Percentiles rank a stretch among this genome's conserved stretches.
Conservation (phyloP, 768 basidiomycete genomes). For the Podaxis sp. region DNA sequence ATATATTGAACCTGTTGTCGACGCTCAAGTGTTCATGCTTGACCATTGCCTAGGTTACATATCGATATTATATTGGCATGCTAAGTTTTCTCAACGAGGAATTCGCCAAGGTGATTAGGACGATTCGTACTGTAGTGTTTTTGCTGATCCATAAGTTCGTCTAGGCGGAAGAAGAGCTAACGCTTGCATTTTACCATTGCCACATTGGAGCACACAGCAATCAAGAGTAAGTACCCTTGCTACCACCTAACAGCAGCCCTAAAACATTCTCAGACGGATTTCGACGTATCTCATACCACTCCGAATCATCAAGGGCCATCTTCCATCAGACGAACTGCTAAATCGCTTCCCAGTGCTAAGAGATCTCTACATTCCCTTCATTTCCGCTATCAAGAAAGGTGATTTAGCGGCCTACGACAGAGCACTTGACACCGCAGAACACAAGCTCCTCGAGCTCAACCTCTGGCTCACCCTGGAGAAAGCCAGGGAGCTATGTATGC, state of each 20-base stretch:
- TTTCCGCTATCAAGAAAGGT: conserved; percentile 70
- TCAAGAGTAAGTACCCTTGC: conserved; percentile 60
- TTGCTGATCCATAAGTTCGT: conserved; percentile 9
- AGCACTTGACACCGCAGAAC: conserved; percentile 68
- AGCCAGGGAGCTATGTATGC: conserved; percentile 80
- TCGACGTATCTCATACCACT: conserved; percentile 88
- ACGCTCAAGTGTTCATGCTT: conserved; percentile 12
- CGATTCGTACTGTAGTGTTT: neutral
- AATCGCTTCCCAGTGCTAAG: conserved; percentile 67
- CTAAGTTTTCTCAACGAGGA: conserved; percentile 92
- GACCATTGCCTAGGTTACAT: conserved; percentile 65
- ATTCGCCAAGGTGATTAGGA: conserved; percentile 61
- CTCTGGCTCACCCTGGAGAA: conserved; percentile 85
- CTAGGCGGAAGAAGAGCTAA: conserved; percentile 83
- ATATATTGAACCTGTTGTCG: neutral
- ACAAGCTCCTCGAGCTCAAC: conserved; percentile 78
- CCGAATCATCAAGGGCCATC: conserved; percentile 80
- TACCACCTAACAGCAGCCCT: neutral
- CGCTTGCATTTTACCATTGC: conserved; percentile 83
- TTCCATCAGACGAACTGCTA: conserved; percentile 73
- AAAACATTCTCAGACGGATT: conserved; percentile 60
- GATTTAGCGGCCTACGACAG: conserved; percentile 78
- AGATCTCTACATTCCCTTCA: conserved; percentile 77
- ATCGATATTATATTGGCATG: conserved; percentile 93
- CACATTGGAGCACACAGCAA: conserved; percentile 65